Evolutionary conservation across 2,329 filamentous ascomycete genomes (phyloP).

Genomic region (Thermoascus crustaceus): DNA sequence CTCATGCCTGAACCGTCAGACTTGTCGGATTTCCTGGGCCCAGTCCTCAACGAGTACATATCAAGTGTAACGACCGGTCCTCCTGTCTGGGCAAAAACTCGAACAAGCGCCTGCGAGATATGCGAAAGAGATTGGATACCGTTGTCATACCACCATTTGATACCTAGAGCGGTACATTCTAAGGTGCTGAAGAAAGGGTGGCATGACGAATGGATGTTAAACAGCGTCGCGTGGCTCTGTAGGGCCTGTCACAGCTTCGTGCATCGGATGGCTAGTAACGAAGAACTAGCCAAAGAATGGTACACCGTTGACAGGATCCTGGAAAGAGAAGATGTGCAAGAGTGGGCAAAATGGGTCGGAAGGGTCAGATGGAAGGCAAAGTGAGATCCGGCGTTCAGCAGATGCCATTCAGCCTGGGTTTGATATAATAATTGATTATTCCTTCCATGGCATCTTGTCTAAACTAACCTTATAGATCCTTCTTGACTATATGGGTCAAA

Average conservation of each 20-base stretch:
- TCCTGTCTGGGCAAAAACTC: slow-evolving; percentile 53
- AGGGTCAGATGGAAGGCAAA: slow-evolving; percentile 64
- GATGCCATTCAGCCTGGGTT: slow-evolving; percentile 1
- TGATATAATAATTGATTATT: no score
- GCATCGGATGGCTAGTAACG: slow-evolving; percentile 65
- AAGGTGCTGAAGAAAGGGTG: slow-evolving; percentile 70
- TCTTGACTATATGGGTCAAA: no score
- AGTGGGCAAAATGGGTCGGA: slow-evolving; percentile 65
- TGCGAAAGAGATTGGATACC: slow-evolving; percentile 67
- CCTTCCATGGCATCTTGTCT: no score
- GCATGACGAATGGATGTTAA: slow-evolving; percentile 66
- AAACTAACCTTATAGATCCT: no score
- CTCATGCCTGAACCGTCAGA: slow-evolving; percentile 46
- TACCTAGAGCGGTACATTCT: slow-evolving; percentile 68
- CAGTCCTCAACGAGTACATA: slow-evolving; percentile 58
- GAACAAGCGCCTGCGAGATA: slow-evolving; percentile 60
- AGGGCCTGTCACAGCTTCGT: slow-evolving; percentile 77
- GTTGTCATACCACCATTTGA: slow-evolving; percentile 76
- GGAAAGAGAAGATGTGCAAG: slow-evolving; percentile 61
- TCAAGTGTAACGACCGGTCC: slow-evolving; percentile 51
- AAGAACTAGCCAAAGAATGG: slow-evolving; percentile 65
- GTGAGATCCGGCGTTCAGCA: slow-evolving; percentile 17
- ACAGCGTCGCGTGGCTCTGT: slow-evolving; percentile 80
- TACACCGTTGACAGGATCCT: slow-evolving; percentile 66
- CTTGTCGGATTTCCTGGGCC: slow-evolving; percentile 50